phyloP scores from a whole-genome alignment of 257 asterid genomes.

The Jasminum sambac region DNA sequence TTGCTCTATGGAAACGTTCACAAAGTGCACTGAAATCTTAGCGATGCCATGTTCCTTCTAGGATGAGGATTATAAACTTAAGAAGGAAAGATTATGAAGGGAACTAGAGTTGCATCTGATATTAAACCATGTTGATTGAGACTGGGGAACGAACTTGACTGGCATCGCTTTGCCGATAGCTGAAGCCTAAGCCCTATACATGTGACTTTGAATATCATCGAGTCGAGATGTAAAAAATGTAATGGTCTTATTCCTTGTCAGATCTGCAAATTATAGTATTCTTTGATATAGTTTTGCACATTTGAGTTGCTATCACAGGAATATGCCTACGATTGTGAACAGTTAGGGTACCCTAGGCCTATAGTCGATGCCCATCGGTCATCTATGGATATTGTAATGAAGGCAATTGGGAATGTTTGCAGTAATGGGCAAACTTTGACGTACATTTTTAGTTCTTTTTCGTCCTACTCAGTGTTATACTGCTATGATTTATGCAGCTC shows the following conservation, averaged over 20 bases:
- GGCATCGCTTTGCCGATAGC: neutral
- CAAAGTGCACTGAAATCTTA: conserved; percentile 46
- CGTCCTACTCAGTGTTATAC: neutral
- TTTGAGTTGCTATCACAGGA: neutral
- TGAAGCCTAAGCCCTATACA: neutral
- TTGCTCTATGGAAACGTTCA: conserved; percentile 68
- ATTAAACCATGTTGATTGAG: neutral
- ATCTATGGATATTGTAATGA: neutral
- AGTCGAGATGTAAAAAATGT: neutral
- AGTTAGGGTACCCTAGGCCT: neutral
- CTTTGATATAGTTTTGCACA: neutral
- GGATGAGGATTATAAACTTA: conserved; percentile 5
- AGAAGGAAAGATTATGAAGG: neutral
- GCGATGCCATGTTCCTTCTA: conserved; percentile 15
- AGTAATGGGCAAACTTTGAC: neutral
- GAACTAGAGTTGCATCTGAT: neutral
- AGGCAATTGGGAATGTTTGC: neutral
- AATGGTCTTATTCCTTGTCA: neutral
- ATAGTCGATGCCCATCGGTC: neutral
- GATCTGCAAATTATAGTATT: neutral
- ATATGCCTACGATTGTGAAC: neutral
- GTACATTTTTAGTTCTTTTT: too few relatives aligned
- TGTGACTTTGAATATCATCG: neutral
- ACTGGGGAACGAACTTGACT: neutral
- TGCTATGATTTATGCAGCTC: too few relatives aligned